phyloP scores from a whole-genome alignment of 306 rosid species.

The Styphnolobium japonicum region DNA sequence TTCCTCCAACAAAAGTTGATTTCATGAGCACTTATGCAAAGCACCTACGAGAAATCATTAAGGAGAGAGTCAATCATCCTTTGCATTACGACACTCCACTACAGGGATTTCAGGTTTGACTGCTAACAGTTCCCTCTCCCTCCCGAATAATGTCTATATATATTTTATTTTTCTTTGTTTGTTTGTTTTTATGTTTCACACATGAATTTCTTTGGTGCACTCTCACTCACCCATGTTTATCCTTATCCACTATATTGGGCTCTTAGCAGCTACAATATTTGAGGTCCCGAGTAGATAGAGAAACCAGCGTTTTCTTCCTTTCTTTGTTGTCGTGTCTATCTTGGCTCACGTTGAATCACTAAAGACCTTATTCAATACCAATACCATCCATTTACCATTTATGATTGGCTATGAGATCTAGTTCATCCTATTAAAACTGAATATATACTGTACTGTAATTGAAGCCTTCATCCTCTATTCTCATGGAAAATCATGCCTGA shows the following conservation, averaged over 20 bases:
- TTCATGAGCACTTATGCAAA: conserved; percentile 76
- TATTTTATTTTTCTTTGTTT: not conserved
- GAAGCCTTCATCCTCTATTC: not conserved
- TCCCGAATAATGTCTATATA: too few relatives aligned
- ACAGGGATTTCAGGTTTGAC: conserved; percentile 72
- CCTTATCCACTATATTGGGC: not conserved
- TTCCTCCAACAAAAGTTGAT: conserved; percentile 57
- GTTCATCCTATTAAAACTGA: not conserved
- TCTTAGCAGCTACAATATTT: too few relatives aligned
- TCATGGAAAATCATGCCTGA: not conserved
- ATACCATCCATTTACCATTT: not conserved
- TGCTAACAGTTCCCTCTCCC: too few relatives aligned
- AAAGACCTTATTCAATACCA: not conserved
- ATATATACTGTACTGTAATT: not conserved
- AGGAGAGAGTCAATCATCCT: conserved; percentile 75
- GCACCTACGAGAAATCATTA: conserved; percentile 74
- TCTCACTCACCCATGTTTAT: not conserved
- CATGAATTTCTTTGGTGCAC: not conserved
- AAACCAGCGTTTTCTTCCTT: not conserved
- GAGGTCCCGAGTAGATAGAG: not conserved
- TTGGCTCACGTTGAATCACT: not conserved
- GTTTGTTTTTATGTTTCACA: not conserved
- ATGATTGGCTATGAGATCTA: not conserved
- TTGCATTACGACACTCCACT: conserved; percentile 79
- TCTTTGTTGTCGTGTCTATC: not conserved